These are phyloP conservation scores for Aspergillus ustus DNA, from an alignment of 2,329 filamentous ascomycete genomes.

Conservation along the genomic window DNA sequence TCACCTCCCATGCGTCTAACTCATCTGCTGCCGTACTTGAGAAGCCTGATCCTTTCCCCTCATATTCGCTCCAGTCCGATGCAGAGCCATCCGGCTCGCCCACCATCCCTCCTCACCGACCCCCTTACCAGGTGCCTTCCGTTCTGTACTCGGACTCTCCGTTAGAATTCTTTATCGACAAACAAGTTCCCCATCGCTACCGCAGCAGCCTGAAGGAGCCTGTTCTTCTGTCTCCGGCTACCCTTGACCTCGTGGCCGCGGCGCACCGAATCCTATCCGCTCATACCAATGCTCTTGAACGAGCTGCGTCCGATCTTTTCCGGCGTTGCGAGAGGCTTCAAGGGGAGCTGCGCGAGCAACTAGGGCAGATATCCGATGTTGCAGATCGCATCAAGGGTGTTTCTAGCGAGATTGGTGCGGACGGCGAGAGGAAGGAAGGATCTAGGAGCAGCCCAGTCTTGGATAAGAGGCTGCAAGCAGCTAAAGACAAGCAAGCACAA, in stretches of 20 bases:
- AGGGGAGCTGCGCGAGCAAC: conserved; percentile 53
- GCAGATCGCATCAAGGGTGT: conserved; percentile 51
- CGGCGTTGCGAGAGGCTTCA: conserved; percentile 55
- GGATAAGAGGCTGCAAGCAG: conserved; percentile 46
- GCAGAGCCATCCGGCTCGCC: conserved; percentile 27
- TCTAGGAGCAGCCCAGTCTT: conserved; percentile 39
- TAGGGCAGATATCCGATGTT: conserved; percentile 50
- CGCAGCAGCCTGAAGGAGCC: conserved; percentile 49
- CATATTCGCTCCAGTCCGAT: conserved; percentile 33
- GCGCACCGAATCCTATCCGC: conserved; percentile 53
- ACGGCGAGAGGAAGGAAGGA: conserved; percentile 38
- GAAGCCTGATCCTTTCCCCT: conserved; percentile 44
- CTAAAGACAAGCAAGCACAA: conserved; percentile 45
- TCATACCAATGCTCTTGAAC: conserved; percentile 52
- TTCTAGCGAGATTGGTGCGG: conserved; percentile 43
- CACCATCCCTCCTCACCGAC: conserved; percentile 39
- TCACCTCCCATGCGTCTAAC: conserved; percentile 54
- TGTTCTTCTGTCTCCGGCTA: conserved; percentile 53
- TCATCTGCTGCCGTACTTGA: conserved; percentile 59
- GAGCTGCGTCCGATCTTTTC: conserved; percentile 57
- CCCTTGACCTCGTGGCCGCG: conserved; percentile 52
- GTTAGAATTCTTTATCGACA: conserved; percentile 47
- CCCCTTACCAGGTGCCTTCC: conserved; percentile 49
- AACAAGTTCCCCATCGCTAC: conserved; percentile 49
- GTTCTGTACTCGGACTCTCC: conserved; percentile 46